These are phyloP conservation scores for Ogataea corticis DNA, from an alignment of 805 yeast genomes.

Conservation along the genomic window DNA sequence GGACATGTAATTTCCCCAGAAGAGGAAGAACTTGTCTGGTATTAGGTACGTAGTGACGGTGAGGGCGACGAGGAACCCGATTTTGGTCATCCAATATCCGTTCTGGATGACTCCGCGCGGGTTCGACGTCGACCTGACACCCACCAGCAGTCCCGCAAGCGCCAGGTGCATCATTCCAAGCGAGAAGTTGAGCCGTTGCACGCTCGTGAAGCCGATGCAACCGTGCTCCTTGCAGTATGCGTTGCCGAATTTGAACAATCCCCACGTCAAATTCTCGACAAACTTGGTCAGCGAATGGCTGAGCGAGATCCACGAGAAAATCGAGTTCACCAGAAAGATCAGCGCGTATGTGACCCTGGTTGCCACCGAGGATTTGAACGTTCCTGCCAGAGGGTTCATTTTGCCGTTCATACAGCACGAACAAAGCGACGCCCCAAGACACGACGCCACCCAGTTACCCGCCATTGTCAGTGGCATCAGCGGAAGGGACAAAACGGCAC, in stretches of 20 bases:
- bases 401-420: slow-evolving; percentile 49
- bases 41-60: slow-evolving; percentile 67
- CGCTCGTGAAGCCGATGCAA: slow-evolving; percentile 88
- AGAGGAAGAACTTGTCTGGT: slow-evolving; percentile 83
- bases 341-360: slow-evolving; percentile 88
- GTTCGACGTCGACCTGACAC: slow-evolving; percentile 75
- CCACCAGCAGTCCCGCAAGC: slow-evolving; percentile 65
- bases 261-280: slow-evolving; percentile 70
- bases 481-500: slow-evolving; percentile 73
- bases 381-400: slow-evolving; percentile 41
- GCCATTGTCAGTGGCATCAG: slow-evolving; percentile 54
- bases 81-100: slow-evolving; percentile 85
- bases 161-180: slow-evolving; percentile 76
- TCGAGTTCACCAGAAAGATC: slow-evolving; percentile 71
- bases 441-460: slow-evolving; percentile 67
- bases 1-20: slow-evolving; percentile 91
- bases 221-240: slow-evolving; percentile 75
- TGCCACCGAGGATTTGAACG: slow-evolving; percentile 67
- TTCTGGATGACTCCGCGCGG: slow-evolving; percentile 85
- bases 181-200: slow-evolving; percentile 89
- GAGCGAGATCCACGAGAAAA: slow-evolving; percentile 89
- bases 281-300: slow-evolving; percentile 75
- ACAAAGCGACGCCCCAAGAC: slow-evolving; percentile 79
- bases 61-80: slow-evolving; percentile 57
- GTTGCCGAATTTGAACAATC: slow-evolving; percentile 57